Conservation (phyloP, 2,329 filamentous ascomycete genomes). For the Aspergillus udagawae region DNA sequence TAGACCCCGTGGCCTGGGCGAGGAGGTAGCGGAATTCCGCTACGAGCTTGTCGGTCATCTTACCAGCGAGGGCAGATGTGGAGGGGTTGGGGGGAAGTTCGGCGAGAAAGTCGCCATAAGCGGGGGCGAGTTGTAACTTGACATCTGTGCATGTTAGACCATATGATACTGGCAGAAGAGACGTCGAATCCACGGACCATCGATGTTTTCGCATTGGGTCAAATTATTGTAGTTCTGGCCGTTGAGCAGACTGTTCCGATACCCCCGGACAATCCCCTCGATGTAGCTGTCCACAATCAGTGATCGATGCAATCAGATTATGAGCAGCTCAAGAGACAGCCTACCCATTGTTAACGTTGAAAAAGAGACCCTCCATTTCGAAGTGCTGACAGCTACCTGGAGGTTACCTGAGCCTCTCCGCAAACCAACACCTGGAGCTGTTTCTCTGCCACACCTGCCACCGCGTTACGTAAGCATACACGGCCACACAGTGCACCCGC, state of each 20-base stretch:
- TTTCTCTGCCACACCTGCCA: slow-evolving; percentile 3
- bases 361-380: slow-evolving; percentile 84
- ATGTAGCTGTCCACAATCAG: slow-evolving; percentile 64
- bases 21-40: slow-evolving; percentile 96
- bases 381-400: slow-evolving; percentile 13
- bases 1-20: slow-evolving; percentile 84
- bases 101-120: slow-evolving; percentile 95
- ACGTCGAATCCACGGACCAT: slow-evolving; percentile 61
- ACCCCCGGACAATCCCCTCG: slow-evolving; percentile 95
- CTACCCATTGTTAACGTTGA: slow-evolving; percentile 91
- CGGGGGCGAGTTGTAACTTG: slow-evolving; percentile 92
- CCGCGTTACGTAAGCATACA: slow-evolving; percentile 28
- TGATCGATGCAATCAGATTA: slow-evolving; percentile 3
- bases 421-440: slow-evolving; percentile 4
- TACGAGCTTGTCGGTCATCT: slow-evolving; percentile 96
- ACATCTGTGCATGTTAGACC: slow-evolving; percentile 60
- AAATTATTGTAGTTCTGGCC: slow-evolving; percentile 89
- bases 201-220: slow-evolving; percentile 95
- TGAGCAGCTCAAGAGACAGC: slow-evolving; percentile 21
- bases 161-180: slow-evolving; percentile 1
- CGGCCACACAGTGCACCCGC: slow-evolving; percentile 21
- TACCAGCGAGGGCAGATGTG: slow-evolving; percentile 87
- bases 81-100: slow-evolving; percentile 93
- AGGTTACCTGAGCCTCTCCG: slow-evolving; percentile 16
- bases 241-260: slow-evolving; percentile 89